A percentile compares a stretch with the other conserved stretches of the same genome.
phyloP scores from a whole-genome alignment of 75 land plant species.

The Cupressus sempervirens region DNA sequence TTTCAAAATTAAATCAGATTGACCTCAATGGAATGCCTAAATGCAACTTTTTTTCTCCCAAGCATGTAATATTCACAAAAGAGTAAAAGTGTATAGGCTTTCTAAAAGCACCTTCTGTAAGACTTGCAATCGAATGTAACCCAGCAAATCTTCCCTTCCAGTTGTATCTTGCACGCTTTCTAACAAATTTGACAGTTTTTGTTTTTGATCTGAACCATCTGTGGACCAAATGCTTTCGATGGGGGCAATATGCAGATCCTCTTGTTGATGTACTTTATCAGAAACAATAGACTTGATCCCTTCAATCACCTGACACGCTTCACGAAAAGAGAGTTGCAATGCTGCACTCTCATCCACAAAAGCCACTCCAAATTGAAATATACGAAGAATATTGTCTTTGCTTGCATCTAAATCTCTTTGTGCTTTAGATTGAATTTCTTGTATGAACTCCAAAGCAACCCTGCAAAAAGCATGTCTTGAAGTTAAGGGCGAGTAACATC shows the following conservation, averaged over 20 bases:
- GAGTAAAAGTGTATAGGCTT: not conserved
- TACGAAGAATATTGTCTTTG: slow-evolving; percentile 51
- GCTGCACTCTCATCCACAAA: slow-evolving; percentile 66
- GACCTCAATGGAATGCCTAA: not conserved
- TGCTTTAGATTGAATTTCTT: slow-evolving; percentile 77
- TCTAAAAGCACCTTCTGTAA: slow-evolving; percentile 61
- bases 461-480: slow-evolving; percentile 25
- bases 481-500: not conserved
- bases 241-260: slow-evolving; percentile 47
- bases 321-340: slow-evolving; percentile 13
- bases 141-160: slow-evolving; percentile 86
- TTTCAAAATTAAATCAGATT: not conserved
- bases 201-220: slow-evolving; percentile 20
- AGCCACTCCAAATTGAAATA: slow-evolving; percentile 86
- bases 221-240: slow-evolving; percentile 55
- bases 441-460: slow-evolving; percentile 79
- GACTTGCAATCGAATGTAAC: slow-evolving; percentile 64
- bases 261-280: slow-evolving; percentile 34
- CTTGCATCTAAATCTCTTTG: slow-evolving; percentile 74
- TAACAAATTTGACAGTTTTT: slow-evolving; percentile 38
- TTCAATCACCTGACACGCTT: slow-evolving; percentile 28
- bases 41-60: not conserved
- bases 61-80: not conserved
- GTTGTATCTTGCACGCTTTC: slow-evolving; percentile 57
- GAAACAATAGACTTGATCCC: slow-evolving; percentile 56